Evolutionary conservation across 1,284 basidiomycete genomes (phyloP), one percentile per base, ranked within the genome.

Genomic region (Ustilago bromivora): DNA sequence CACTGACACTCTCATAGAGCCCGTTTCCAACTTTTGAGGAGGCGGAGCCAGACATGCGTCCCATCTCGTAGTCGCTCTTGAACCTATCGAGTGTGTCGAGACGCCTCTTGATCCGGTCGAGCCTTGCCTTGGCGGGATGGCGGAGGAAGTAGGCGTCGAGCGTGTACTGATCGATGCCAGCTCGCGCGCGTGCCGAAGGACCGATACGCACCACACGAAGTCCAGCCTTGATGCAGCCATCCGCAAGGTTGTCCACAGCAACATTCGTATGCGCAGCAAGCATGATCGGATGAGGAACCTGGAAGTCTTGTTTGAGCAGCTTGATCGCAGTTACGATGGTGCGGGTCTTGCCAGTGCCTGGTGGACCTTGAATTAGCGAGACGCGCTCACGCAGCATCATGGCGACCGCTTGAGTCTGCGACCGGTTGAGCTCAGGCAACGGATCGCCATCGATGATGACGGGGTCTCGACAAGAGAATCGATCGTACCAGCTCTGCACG

Each of bases 321-420:
- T 90, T 90, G 78, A 95, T 89, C 1, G 93, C 89, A 83, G 95
- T 92, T 36, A 96, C 92, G 57, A 98, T 94, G 0, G 95, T 96
- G 81, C 92, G 92, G 1, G 95, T 96, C 87, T 98, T 98, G 54
- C 95, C 94, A 0, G 95, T 98, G n/a, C 95, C 95, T 7, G 95
- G 95, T 28, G 95, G 95, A 15, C 95, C 95, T 87, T 97, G 95
- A 23, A 97, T 90, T 28, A 97, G 88, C 83, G 92, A 93, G 41
- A 94, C 86, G 36, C 91, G 88, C 78, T 94, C 90, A 7, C 91
- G 90, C 52, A 97, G 89, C 92, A 96, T 96, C 88, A 91, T 90
- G 1, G 94, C 95, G 56, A 96, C 91, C 0, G 95, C 95, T 63
- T 90, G 88, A 61, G 90, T 89, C 86, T 98, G 95, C n/a, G 92